Evolutionary conservation across 805 yeast genomes (phyloP).

Genomic region (Danielozyma ontarioensis): DNA sequence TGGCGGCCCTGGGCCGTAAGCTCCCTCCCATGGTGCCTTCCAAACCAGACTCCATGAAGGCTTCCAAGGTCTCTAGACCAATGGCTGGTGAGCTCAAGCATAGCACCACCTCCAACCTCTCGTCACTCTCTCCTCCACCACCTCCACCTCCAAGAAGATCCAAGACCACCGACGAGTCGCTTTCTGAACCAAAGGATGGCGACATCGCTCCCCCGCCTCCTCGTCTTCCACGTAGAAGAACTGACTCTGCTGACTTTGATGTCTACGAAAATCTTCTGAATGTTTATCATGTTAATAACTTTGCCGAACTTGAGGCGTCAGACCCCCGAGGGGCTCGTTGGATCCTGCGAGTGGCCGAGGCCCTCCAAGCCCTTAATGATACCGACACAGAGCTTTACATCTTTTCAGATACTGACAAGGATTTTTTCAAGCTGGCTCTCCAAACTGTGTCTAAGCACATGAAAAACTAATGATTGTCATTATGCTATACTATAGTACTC

Average conservation of each 20-base stretch:
- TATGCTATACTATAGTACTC: too few relatives aligned
- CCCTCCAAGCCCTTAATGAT: conserved; percentile 23
- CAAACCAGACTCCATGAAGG: conserved; percentile 40
- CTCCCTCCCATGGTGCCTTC: conserved; percentile 44
- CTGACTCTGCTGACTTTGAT: conserved; percentile 8
- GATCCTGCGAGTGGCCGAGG: conserved; percentile 27
- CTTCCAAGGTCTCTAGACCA: too few relatives aligned
- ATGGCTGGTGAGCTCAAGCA: too few relatives aligned
- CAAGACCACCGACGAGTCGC: background rate
- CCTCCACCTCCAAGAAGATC: conserved; percentile 9
- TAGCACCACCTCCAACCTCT: conserved; percentile 3
- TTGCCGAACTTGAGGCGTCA: conserved; percentile 28
- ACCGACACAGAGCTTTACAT: conserved; percentile 24
- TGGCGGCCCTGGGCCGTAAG: background rate
- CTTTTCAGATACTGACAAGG: conserved; percentile 31
- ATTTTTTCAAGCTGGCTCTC: conserved; percentile 21
- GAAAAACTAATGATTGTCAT: too few relatives aligned
- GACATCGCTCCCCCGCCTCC: conserved; percentile 10
- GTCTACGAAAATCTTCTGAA: conserved; percentile 21
- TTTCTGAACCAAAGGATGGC: conserved; percentile 1
- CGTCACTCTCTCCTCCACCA: conserved; percentile 1
- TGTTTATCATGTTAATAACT: conserved; percentile 18
- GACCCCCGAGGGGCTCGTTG: conserved; percentile 36
- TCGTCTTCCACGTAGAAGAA: conserved; percentile 27
- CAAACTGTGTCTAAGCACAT: conserved; percentile 2